Percentiles rank a stretch among this genome's conserved stretches.
Evolutionary conservation across 257 asterid genomes (phyloP).

Genomic region (Galeopsis tetrahit): DNA sequence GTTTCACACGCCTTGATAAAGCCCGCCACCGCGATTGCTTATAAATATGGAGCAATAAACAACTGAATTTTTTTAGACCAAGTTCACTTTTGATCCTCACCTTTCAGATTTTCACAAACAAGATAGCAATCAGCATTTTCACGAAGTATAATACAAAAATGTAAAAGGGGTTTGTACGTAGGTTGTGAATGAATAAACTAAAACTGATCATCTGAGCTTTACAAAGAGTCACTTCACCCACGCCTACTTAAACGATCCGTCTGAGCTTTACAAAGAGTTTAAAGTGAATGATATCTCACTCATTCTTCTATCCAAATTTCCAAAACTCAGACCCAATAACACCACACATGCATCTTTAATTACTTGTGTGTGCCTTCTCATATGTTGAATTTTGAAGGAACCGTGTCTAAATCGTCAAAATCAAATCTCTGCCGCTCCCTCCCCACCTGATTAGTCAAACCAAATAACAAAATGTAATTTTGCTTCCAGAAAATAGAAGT

Average conservation of each 20-base stretch:
- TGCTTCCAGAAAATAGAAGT: background rate
- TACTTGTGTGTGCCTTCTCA: conserved; percentile 38
- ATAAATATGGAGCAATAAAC: no score
- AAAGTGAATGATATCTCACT: no score
- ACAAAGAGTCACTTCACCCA: conserved; percentile 28
- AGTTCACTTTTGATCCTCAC: background rate
- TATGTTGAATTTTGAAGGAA: conserved; percentile 74
- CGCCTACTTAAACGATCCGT: background rate
- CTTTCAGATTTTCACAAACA: background rate
- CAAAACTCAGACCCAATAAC: conserved; percentile 23
- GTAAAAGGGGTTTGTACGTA: background rate
- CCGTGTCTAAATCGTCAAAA: conserved; percentile 83
- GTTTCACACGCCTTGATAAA: no score
- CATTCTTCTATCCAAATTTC: conserved; percentile 11
- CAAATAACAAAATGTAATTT: background rate
- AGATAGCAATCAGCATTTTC: background rate
- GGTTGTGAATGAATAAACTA: conserved; percentile 3
- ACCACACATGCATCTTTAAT: background rate
- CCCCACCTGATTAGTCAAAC: conserved; percentile 57
- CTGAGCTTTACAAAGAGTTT: background rate
- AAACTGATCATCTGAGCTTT: conserved; percentile 32
- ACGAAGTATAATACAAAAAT: conserved; percentile 5
- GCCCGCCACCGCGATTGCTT: no score
- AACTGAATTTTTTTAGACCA: no score
- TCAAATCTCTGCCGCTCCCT: conserved; percentile 92